These are phyloP conservation scores for Mimosa bimucronata DNA, from an alignment of 306 rosid genomes.

Conservation along the genomic window DNA sequence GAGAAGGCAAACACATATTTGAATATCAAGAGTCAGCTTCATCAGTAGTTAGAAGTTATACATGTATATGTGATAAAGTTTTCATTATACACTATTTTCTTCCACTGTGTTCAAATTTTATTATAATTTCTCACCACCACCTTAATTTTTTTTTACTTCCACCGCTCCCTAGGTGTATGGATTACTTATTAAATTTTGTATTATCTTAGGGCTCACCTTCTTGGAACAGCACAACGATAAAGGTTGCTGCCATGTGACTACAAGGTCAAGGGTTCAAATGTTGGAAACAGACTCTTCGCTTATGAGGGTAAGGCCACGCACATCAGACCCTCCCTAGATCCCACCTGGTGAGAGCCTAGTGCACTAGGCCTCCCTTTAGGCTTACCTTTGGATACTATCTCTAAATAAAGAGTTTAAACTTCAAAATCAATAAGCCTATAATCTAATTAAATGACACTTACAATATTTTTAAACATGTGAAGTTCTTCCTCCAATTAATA, in stretches of 20 bases:
- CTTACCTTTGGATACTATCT: neutral
- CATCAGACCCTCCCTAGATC: too few species aligned
- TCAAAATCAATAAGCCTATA: neutral
- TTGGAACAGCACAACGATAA: too few species aligned
- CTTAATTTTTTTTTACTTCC: neutral
- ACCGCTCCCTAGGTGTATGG: neutral
- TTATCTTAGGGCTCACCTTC: too few species aligned
- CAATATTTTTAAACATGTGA: constrained; percentile 13
- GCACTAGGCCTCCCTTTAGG: too few species aligned
- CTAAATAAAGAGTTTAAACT: neutral
- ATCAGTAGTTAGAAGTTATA: neutral
- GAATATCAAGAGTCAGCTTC: neutral
- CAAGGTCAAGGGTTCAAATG: too few species aligned
- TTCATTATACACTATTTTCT: neutral
- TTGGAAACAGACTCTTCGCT: too few species aligned
- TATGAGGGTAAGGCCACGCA: too few species aligned
- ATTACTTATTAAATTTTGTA: constrained; percentile 28
- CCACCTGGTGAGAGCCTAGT: too few species aligned
- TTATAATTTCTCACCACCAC: neutral
- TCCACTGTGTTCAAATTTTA: neutral
- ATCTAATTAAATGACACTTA: neutral
- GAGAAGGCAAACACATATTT: neutral
- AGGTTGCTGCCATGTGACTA: too few species aligned
- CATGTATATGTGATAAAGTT: neutral
- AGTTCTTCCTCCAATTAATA: neutral